Evolutionary conservation across 2,329 filamentous ascomycete genomes (phyloP).

Genomic region (Aspergillus latus): DNA sequence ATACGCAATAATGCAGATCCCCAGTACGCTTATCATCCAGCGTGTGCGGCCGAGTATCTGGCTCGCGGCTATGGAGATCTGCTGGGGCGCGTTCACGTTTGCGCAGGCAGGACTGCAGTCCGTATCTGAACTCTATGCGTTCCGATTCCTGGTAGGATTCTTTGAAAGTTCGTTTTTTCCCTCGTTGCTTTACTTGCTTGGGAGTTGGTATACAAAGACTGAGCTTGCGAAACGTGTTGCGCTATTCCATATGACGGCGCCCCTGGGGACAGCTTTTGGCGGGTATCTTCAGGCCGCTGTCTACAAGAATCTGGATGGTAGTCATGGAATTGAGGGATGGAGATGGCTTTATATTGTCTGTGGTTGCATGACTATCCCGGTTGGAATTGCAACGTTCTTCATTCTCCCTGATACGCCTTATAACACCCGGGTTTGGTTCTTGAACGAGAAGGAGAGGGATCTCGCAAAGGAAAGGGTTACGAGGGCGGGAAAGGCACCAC

Average conservation of each 20-base stretch:
- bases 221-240: slow-evolving; percentile 4
- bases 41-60: slow-evolving; percentile 2
- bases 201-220: slow-evolving; percentile 8
- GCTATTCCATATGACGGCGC: slow-evolving; percentile 3
- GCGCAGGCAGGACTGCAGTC: not conserved
- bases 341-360: slow-evolving; percentile 8
- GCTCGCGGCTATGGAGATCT: not conserved
- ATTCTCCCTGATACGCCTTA: slow-evolving; percentile 1
- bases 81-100: slow-evolving; percentile 4
- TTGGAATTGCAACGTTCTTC: slow-evolving; percentile 1
- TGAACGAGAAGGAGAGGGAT: not conserved
- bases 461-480: not conserved
- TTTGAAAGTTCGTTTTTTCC: slow-evolving; percentile 2
- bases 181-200: not conserved
- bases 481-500: slow-evolving; percentile 2
- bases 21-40: slow-evolving; percentile 3
- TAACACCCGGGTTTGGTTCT: not conserved
- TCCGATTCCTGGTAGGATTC: slow-evolving; percentile 6
- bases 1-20: slow-evolving; percentile 19
- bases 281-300: slow-evolving; percentile 5
- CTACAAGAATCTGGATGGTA: not conserved
- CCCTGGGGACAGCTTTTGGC: not conserved
- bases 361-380: slow-evolving; percentile 3
- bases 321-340: not conserved
- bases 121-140: not conserved